Evolutionary conservation across 75 land plant species (phyloP).

Genomic region (Cupressus sempervirens): DNA sequence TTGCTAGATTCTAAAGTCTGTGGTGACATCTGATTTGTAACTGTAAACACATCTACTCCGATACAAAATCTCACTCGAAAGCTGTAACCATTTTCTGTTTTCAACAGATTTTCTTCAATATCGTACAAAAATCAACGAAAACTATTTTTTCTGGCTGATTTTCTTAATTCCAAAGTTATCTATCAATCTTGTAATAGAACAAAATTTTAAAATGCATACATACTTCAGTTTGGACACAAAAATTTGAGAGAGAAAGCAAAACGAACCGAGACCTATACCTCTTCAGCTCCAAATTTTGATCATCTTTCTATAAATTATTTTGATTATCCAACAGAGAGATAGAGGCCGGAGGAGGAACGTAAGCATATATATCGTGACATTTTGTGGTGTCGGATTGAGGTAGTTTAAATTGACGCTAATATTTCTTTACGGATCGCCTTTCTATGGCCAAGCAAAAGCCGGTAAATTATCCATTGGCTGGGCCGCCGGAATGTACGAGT

Average conservation of each 20-base stretch:
- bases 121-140: neutral
- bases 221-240: neutral
- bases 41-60: neutral
- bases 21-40: neutral
- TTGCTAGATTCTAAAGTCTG: neutral
- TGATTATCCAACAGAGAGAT: neutral
- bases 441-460: neutral
- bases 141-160: neutral
- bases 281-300: neutral
- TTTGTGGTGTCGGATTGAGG: neutral
- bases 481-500: neutral
- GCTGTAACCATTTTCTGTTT: neutral
- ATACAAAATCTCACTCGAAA: neutral
- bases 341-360: neutral
- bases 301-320: neutral
- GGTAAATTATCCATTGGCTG: neutral
- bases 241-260: neutral
- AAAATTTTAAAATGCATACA: neutral
- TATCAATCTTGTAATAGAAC: neutral
- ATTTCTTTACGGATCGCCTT: neutral
- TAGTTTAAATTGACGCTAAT: neutral
- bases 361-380: neutral
- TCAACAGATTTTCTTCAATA: neutral
- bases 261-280: neutral
- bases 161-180: neutral